Percentiles rank a stretch among this genome's conserved stretches.
Evolutionary conservation across 371 early-diverging fungal genomes (phyloP).

Genomic region (Mortierella polycephala): DNA sequence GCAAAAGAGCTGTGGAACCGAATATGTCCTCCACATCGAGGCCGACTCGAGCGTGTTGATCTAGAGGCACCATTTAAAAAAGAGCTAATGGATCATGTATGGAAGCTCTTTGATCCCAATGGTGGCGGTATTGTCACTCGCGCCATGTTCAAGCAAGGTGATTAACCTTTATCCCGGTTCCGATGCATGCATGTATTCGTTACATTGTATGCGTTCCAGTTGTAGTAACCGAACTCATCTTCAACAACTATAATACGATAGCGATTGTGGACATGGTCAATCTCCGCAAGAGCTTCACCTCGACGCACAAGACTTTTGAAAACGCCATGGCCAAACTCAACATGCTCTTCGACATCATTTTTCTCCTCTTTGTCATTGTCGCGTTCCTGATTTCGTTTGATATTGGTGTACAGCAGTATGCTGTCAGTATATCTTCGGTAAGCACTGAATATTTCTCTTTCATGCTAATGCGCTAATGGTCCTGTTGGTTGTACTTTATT

Average conservation of each 20-base stretch:
- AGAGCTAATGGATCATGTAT: slow-evolving; percentile 34
- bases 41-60: slow-evolving; percentile 29
- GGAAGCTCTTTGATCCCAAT: slow-evolving; percentile 38
- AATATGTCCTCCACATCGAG: slow-evolving; percentile 36
- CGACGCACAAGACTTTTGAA: slow-evolving; percentile 42
- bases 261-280: slow-evolving; percentile 51
- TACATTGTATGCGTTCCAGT: background rate
- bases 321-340: slow-evolving; percentile 47
- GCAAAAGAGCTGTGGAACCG: slow-evolving; percentile 41
- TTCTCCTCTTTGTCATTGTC: slow-evolving; percentile 32
- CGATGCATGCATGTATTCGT: background rate
- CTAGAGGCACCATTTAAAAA: slow-evolving; percentile 34
- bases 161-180: background rate
- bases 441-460: background rate
- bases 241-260: background rate
- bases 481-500: too few relatives aligned
- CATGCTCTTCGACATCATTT: slow-evolving; percentile 36
- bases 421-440: slow-evolving; percentile 47
- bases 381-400: slow-evolving; percentile 36
- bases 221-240: too few relatives aligned
- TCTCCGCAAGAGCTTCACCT: slow-evolving; percentile 41
- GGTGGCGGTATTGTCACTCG: slow-evolving; percentile 31
- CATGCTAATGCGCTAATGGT: background rate
- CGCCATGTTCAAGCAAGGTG: slow-evolving; percentile 48
- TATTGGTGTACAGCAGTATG: slow-evolving; percentile 41